Evolutionary conservation across 345 rosid species (phyloP).

Genomic region (Eucalyptus pauciflora): DNA sequence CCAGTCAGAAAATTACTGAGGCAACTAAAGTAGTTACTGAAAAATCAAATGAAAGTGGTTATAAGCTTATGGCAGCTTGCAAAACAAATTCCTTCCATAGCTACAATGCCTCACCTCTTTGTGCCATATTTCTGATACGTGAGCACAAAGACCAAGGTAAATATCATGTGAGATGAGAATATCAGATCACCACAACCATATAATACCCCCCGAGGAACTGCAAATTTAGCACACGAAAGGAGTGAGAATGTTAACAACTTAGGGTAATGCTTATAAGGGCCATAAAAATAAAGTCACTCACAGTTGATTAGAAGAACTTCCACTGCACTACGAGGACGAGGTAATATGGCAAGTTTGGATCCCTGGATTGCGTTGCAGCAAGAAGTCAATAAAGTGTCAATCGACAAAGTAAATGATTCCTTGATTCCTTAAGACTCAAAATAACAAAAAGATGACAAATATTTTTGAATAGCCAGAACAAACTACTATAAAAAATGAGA

Average conservation of each 20-base stretch:
- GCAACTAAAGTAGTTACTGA: neutral
- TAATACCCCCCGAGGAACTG: conserved; percentile 89
- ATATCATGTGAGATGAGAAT: conserved; percentile 98
- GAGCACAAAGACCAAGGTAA: conserved; percentile 82
- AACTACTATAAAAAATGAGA: neutral
- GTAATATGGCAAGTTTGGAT: conserved; percentile 71
- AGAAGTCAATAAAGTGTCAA: neutral
- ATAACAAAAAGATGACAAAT: neutral
- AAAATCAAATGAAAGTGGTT: neutral
- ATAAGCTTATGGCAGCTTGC: neutral
- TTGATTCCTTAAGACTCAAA: neutral
- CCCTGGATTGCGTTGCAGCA: conserved; percentile 39
- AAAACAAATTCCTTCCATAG: neutral
- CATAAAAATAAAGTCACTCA: conserved; percentile 13
- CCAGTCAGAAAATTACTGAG: neutral
- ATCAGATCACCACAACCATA: conserved; percentile 99
- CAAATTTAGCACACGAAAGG: neutral
- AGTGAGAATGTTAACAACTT: neutral
- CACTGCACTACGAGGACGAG: conserved; percentile 52
- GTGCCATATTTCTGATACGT: conserved; percentile 96
- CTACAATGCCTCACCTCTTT: conserved; percentile 40
- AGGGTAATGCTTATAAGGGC: neutral
- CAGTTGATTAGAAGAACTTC: conserved; percentile 79
- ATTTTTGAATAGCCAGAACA: neutral
- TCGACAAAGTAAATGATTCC: neutral